Evolutionary conservation across 2,329 filamentous ascomycete species (phyloP), one percentile per base, ranked within the genome.

Genomic region (Harringtonia lauricola): DNA sequence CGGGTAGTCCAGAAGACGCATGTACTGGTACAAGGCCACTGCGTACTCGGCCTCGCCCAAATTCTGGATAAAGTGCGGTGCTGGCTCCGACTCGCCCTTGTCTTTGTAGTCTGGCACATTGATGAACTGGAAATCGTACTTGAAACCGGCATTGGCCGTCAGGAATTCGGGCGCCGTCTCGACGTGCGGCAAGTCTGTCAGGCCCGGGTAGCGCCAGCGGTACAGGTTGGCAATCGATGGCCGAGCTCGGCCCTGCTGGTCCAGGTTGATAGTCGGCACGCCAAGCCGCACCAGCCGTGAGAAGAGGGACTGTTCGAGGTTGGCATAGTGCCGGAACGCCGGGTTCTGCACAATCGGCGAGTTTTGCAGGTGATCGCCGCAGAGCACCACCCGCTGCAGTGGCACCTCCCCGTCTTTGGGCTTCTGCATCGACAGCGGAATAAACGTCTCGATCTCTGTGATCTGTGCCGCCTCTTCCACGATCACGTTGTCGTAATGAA

Each of bases 391-490:
- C 34, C 94, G 75, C 61, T 95, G 87, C 13, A 98, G 66, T 4
- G 81, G 78, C 52, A 86, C 73, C 55, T 86, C 73, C 29, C 83
- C 83, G 41, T 81, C 69, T 51, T 78, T 76, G 18, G 83, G 78
- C 50, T 85, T 86, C 59, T 98, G 94, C 63, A 98, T 73, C n/a
- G 89, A 85, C 42, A 95, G 71, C 1, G 92, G 92, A 50, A 98
- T 87, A 64, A 98, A 96, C 51, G 87, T 94, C 59, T 98, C 92
- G 37, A 95, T 85, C 61, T 98, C 92, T 0, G 90, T 98, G 57
- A 98, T 90, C 58, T 98, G 92, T 13, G 92, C 92, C 6, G 92
- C 90, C 70, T 98, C 92, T 66, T 98, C 92, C 85, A 98, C 95
- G 42, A 98, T 74, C 13, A 98, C 84, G 51, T 95, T 98, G 67